Conservation (phyloP, 2,329 filamentous ascomycete genomes). For the Sarocladium brachiariae region DNA sequence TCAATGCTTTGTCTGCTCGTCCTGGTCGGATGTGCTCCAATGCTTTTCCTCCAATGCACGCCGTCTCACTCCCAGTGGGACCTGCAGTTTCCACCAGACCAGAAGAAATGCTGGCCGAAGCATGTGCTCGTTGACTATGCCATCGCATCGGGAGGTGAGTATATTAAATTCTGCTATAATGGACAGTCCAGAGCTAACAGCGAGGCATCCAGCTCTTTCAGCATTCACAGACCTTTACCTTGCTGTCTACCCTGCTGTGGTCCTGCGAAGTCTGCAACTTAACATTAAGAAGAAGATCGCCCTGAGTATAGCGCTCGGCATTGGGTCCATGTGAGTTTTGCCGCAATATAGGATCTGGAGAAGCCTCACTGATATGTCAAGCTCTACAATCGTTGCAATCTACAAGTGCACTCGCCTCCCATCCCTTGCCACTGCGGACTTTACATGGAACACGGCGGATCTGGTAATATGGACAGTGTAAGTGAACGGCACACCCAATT, state of each 20-base stretch:
- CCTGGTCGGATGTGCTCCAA: constrained; percentile 16
- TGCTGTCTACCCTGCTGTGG: constrained; percentile 18
- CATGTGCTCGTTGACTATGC: constrained; percentile 15
- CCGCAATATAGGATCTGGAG: neutral
- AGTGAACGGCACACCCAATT: constrained; percentile 5
- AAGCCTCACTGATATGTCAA: constrained; percentile 3
- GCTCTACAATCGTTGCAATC: constrained; percentile 21
- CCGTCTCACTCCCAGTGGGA: constrained; percentile 19
- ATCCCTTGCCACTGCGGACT: constrained; percentile 18
- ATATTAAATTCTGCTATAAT: neutral
- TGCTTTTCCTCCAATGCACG: constrained; percentile 19
- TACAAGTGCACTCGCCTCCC: constrained; percentile 30
- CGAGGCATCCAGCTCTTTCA: constrained; percentile 14
- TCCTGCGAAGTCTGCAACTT: constrained; percentile 18
- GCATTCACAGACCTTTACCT: constrained; percentile 21
- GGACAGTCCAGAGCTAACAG: neutral
- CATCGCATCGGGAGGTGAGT: constrained; percentile 14
- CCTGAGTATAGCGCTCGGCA: constrained; percentile 18
- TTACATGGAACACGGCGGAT: constrained; percentile 30
- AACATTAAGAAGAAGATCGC: constrained; percentile 19
- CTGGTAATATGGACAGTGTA: constrained; percentile 39
- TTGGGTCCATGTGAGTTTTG: constrained; percentile 19
- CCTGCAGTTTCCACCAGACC: constrained; percentile 11
- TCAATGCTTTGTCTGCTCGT: constrained; percentile 12
- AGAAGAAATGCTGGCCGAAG: constrained; percentile 15